phyloP scores from a whole-genome alignment of 176 grass and related monocot species.

The Zea mays region DNA sequence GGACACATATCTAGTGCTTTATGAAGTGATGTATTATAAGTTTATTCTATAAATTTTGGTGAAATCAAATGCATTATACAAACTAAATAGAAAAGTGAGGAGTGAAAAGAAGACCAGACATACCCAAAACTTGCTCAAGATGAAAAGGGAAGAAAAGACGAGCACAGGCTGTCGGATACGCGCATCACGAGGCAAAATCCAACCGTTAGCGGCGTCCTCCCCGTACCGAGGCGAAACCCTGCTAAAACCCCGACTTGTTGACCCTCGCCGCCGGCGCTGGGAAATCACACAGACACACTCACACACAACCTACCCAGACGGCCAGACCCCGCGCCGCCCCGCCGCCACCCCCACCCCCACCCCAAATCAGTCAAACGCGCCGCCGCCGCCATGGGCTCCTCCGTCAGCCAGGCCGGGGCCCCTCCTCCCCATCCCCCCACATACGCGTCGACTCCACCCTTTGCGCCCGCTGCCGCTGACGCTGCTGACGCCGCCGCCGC shows the following conservation, averaged over 20 bases:
- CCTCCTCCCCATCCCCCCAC: not conserved
- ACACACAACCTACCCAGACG: not conserved
- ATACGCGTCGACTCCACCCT: conserved; percentile 4
- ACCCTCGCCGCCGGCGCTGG: conserved; percentile 34
- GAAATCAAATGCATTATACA: no score
- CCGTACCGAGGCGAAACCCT: conserved; percentile 32
- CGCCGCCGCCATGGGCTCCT: conserved; percentile 41
- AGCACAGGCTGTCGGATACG: not conserved
- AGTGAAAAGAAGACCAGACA: no score
- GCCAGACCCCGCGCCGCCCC: conserved; percentile 3
- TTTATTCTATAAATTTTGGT: no score
- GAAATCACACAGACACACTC: not conserved
- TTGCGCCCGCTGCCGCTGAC: not conserved
- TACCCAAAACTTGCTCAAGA: not conserved
- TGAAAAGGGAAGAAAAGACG: not conserved
- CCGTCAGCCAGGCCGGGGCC: conserved; percentile 35
- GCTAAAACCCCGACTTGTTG: conserved; percentile 41
- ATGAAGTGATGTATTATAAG: no score
- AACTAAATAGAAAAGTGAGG: no score
- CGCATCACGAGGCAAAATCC: conserved; percentile 17
- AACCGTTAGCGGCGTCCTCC: not conserved
- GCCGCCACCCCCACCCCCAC: not conserved
- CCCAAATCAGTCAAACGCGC: not conserved
- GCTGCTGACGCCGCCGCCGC: not conserved
- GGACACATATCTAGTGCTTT: no score